phyloP scores from a whole-genome alignment of 768 basidiomycete species.

The Piloderma croceum region DNA sequence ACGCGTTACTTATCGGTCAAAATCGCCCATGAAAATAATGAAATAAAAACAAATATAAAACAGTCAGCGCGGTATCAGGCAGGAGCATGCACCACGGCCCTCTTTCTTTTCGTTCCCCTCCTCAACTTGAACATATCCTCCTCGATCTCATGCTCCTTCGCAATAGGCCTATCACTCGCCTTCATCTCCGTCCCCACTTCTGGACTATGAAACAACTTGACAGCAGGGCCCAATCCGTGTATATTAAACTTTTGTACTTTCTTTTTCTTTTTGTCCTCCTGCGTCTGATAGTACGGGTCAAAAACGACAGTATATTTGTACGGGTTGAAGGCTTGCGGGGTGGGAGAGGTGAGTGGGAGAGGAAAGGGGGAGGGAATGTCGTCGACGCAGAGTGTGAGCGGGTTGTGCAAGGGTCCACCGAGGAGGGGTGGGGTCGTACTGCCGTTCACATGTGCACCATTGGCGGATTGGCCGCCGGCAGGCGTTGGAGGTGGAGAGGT shows the following conservation, averaged over 20 bases:
- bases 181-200: conserved; percentile 73
- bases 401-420: conserved; percentile 67
- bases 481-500: conserved; percentile 78
- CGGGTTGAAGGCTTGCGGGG: conserved; percentile 6
- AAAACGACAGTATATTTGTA: conserved; percentile 23
- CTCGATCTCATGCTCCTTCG: conserved; percentile 70
- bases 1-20: no score
- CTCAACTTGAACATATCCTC: conserved; percentile 74
- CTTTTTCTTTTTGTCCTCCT: conserved; percentile 9
- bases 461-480: conserved; percentile 18
- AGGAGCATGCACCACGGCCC: no score
- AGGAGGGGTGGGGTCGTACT: conserved; percentile 54
- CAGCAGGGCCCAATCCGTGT: conserved; percentile 18
- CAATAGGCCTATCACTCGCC: conserved; percentile 44
- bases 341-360: conserved; percentile 55
- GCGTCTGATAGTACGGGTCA: conserved; percentile 1
- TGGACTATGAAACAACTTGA: conserved; percentile 28
- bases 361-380: conserved; percentile 86
- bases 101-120: conserved; percentile 62
- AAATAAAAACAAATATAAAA: no score
- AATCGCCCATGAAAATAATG: no score
- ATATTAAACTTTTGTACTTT: conserved; percentile 12
- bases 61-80: no score
- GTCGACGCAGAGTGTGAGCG: conserved; percentile 80
- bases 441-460: conserved; percentile 27